Base-by-base conservation (phyloP, 768 basidiomycete species). In the Kwoniella dendrophila region DNA sequence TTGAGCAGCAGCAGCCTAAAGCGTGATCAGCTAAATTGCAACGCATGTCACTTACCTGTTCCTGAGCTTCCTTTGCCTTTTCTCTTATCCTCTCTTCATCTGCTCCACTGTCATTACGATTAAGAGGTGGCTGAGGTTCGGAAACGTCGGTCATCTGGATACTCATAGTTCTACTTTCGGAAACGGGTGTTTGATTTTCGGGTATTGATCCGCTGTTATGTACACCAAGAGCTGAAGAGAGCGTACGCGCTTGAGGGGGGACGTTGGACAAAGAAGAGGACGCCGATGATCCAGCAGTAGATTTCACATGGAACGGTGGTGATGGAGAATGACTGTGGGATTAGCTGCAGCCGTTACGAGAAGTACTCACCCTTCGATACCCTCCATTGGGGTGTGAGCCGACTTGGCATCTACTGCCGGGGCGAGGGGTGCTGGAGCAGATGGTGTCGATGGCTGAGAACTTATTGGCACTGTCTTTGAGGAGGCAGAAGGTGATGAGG, bases 31-130 rank as follows among this genome's bases (percentile, higher is more conserved):
- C 59, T 16, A n/a, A 16, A 43, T 49, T 4, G 45, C 3, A 12
- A 10, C 29, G 6, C 26, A 43, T 20, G n/a, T n/a, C n/a, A 59
- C 71, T 59, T 29, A 72, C 77, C 73, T 77, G 77, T 58, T 73
- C 70, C 41, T 77, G 74, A 30, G 78, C 78, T 51, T 77, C 76
- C 36, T 68, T 47, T n/a, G 74, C 74, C 60, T 79, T 79, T 43
- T 76, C 76, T 56, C 74, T 63, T 48, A 74, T 73, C 53, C 73
- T 36, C 43, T 74, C 75, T 36, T 76, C 74, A 38, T 75, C 77
- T 8, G 64, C 64, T 45, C 63, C 62, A 36, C 65, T 64, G n/a
- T 51, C 49, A 30, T 58, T 58, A 12, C 56, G 29, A 27, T 56
- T 60, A 30, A 66, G 33, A 2, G 40, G 51, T 8, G 59, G 49